phyloP scores from a whole-genome alignment of 2,329 filamentous ascomycete species.

The Sporothrix euskadiensis region DNA sequence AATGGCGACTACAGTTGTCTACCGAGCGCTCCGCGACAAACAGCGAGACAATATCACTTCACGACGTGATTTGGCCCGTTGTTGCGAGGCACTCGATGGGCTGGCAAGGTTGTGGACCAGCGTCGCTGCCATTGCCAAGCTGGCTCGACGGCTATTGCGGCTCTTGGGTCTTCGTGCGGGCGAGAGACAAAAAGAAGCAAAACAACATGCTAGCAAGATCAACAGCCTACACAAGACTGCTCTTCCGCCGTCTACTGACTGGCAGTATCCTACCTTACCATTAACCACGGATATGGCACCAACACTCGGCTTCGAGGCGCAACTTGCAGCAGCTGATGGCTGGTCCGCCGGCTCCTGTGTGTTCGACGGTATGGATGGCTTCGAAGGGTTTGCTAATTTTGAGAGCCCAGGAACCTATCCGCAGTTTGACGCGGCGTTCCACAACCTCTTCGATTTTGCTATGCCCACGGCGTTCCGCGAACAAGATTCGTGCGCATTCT shows the following conservation, averaged over 20 bases:
- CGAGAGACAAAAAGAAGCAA: neutral
- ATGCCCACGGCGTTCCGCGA: neutral
- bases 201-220: too few species aligned
- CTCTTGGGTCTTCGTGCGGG: neutral
- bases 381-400: neutral
- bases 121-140: neutral
- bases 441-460: conserved; percentile 1
- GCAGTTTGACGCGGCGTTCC: conserved; percentile 8
- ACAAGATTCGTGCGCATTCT: neutral
- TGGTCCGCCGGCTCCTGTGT: neutral
- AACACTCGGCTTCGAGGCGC: neutral
- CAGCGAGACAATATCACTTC: neutral
- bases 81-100: neutral
- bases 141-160: neutral
- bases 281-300: neutral
- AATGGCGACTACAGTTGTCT: conserved; percentile 9
- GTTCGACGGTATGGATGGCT: neutral
- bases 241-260: neutral
- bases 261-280: neutral
- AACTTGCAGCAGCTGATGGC: neutral
- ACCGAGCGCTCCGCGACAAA: conserved; percentile 17
- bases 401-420: conserved; percentile 3
- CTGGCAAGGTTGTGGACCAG: conserved; percentile 8
- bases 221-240: neutral
- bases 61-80: neutral